phyloP scores from a whole-genome alignment of 2,329 filamentous ascomycete genomes.

The Simplicillium sp. region DNA sequence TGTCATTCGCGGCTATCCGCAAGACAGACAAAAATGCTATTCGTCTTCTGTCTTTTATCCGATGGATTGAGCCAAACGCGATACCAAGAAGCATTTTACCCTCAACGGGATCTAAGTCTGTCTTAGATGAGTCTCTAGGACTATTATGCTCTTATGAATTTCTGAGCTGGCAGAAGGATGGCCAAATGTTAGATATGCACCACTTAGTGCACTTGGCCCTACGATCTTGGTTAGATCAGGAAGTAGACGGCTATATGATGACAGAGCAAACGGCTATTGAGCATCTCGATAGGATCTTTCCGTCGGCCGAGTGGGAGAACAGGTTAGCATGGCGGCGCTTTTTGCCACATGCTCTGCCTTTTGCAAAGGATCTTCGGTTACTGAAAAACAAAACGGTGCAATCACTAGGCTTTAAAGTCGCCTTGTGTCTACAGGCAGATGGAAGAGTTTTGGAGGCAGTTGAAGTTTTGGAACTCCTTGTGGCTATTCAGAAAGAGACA shows the following conservation, averaged over 20 bases:
- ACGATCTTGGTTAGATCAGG: slow-evolving; percentile 13
- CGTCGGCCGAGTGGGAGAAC: slow-evolving; percentile 1
- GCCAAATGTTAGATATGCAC: slow-evolving; percentile 23
- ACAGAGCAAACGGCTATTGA: slow-evolving; percentile 1
- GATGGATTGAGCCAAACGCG: slow-evolving; percentile 26
- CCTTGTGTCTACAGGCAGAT: slow-evolving; percentile 2
- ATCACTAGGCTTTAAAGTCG: slow-evolving; percentile 1
- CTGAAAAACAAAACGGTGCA: not conserved
- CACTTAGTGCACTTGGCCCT: slow-evolving; percentile 21
- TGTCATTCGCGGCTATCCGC: slow-evolving; percentile 28
- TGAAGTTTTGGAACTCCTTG: slow-evolving; percentile 2
- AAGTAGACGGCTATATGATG: not conserved
- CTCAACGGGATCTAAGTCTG: slow-evolving; percentile 2
- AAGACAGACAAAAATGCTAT: slow-evolving; percentile 18
- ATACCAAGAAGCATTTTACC: slow-evolving; percentile 25
- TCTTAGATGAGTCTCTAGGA: slow-evolving; percentile 15
- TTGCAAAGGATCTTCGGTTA: not conserved
- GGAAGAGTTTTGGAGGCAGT: slow-evolving; percentile 2
- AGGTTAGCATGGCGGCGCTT: slow-evolving; percentile 1
- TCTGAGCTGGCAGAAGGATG: slow-evolving; percentile 12
- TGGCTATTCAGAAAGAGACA: slow-evolving; percentile 1
- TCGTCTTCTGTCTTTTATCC: slow-evolving; percentile 28
- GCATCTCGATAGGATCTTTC: slow-evolving; percentile 1
- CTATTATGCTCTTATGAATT: slow-evolving; percentile 20
- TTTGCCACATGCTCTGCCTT: slow-evolving; percentile 4